Evolutionary conservation across 176 grass and related monocot genomes (phyloP).

Genomic region (Thinopyrum elongatum): DNA sequence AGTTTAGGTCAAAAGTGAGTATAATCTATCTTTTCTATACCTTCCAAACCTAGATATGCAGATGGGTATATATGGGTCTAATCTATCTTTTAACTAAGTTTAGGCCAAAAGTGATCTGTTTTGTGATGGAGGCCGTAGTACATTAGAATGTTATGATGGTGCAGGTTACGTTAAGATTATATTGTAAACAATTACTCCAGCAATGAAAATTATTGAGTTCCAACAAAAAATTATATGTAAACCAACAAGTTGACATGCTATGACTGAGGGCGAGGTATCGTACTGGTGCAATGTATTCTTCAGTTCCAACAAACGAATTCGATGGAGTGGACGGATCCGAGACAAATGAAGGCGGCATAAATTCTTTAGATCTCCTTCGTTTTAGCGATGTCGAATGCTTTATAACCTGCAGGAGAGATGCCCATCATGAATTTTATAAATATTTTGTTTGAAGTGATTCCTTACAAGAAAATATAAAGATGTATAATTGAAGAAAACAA

Average conservation of each 20-base stretch:
- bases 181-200: slow-evolving; percentile 16
- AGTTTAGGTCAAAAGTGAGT: neutral
- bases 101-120: neutral
- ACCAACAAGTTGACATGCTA: slow-evolving; percentile 4
- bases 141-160: neutral
- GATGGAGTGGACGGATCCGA: slow-evolving; percentile 88
- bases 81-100: slow-evolving; percentile 10
- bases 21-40: neutral
- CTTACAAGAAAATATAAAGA: neutral
- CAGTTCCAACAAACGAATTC: slow-evolving; percentile 99
- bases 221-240: neutral
- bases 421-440: neutral
- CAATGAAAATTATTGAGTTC: neutral
- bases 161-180: slow-evolving; percentile 12
- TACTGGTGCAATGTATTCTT: slow-evolving; percentile 99
- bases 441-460: neutral
- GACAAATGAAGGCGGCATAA: slow-evolving; percentile 60
- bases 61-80: neutral
- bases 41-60: neutral
- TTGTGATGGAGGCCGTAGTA: neutral
- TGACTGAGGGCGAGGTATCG: slow-evolving; percentile 13
- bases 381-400: slow-evolving; percentile 63
- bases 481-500: neutral
- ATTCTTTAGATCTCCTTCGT: slow-evolving; percentile 72
- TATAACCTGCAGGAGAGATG: slow-evolving; percentile 66